A percentile compares a stretch with the other conserved stretches of the same genome.
These are phyloP conservation scores for Colletotrichum plurivorum DNA, from an alignment of 2,329 filamentous ascomycete species.

Conservation along the genomic window DNA sequence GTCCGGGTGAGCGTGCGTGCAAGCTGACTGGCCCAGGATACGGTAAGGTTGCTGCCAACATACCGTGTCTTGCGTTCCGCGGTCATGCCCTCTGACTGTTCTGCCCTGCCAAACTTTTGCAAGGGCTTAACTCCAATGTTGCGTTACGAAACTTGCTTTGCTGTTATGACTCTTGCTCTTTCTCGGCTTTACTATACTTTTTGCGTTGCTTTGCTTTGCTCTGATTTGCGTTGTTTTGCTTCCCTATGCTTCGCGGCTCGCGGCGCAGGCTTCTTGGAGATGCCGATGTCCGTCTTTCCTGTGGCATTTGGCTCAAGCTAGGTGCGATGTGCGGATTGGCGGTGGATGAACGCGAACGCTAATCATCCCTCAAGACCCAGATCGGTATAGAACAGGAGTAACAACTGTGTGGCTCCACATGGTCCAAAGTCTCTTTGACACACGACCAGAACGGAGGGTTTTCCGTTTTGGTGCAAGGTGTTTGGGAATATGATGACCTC, in stretches of 20 bases:
- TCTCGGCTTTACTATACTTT: no score
- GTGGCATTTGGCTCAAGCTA: not conserved
- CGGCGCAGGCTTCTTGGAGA: not conserved
- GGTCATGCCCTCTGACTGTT: not conserved
- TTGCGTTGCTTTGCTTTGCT: not conserved
- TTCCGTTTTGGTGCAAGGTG: constrained; percentile 35
- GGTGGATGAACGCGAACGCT: constrained; percentile 23
- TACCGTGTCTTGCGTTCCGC: constrained; percentile 4
- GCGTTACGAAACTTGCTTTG: not conserved
- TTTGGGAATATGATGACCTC: constrained; percentile 28
- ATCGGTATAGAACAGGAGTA: constrained; percentile 31
- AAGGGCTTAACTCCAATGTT: constrained; percentile 4
- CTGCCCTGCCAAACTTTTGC: constrained; percentile 7
- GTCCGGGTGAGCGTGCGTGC: not conserved
- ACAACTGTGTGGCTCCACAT: constrained; percentile 33
- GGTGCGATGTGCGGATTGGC: constrained; percentile 9
- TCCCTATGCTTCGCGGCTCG: not conserved
- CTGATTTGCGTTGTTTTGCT: not conserved
- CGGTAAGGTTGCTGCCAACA: constrained; percentile 13
- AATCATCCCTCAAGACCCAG: constrained; percentile 30
- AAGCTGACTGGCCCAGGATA: not conserved
- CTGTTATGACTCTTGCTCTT: no score
- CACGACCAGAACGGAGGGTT: constrained; percentile 35
- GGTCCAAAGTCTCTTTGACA: constrained; percentile 39
- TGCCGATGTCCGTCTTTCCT: not conserved